These are phyloP conservation scores for Didymosphaeria variabile DNA, from an alignment of 2,329 filamentous ascomycete species.

Conservation along the genomic window DNA sequence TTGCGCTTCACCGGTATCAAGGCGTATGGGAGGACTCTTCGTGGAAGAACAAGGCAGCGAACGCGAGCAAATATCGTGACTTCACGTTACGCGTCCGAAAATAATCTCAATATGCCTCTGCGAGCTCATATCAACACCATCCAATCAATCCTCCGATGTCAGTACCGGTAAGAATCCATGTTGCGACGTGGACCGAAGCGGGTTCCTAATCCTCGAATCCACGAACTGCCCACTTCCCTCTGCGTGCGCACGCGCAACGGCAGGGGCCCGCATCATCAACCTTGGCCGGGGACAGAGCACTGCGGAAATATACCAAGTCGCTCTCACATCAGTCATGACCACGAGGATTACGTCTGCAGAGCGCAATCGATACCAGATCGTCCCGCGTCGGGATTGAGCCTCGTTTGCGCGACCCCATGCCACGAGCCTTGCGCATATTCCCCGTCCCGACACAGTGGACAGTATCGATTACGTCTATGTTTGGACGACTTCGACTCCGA, in stretches of 20 bases:
- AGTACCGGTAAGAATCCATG: constrained; percentile 15
- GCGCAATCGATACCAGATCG: constrained; percentile 18
- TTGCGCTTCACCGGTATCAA: constrained; percentile 15
- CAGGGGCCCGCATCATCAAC: constrained; percentile 16
- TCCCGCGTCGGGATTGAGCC: constrained; percentile 35
- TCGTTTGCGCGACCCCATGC: constrained; percentile 30
- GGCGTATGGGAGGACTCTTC: constrained; percentile 8
- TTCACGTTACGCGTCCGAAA: constrained; percentile 22
- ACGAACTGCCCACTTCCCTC: no score
- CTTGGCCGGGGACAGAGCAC: not conserved
- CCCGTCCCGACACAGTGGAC: constrained; percentile 12
- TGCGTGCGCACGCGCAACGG: constrained; percentile 2
- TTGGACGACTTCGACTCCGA: constrained; percentile 20
- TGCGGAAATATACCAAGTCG: constrained; percentile 10
- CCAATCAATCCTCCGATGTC: constrained; percentile 33
- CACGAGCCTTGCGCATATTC: constrained; percentile 17
- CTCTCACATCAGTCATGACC: constrained; percentile 22
- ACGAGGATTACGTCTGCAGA: constrained; percentile 30
- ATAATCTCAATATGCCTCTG: constrained; percentile 17
- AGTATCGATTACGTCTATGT: constrained; percentile 26
- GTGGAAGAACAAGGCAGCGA: constrained; percentile 15
- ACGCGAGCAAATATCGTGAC: constrained; percentile 7
- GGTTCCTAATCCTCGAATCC: constrained; percentile 5
- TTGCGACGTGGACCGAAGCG: constrained; percentile 14
- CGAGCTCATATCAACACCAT: constrained; percentile 13